phyloP scores from a whole-genome alignment of 1,284 basidiomycete genomes.

The Trametes polyzona region DNA sequence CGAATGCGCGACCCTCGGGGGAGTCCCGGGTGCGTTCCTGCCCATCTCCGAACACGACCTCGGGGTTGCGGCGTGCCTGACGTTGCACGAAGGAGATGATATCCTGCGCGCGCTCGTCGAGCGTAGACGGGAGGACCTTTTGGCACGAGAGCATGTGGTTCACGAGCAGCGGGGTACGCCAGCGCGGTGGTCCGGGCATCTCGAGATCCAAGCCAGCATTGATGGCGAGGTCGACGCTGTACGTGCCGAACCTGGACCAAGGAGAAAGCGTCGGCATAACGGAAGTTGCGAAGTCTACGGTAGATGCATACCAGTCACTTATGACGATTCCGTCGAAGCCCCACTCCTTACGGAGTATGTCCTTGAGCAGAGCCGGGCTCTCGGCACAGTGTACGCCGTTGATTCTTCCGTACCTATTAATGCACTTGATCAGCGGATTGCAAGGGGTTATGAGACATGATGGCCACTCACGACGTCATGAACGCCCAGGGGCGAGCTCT shows the following conservation, averaged over 20 bases:
- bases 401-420: constrained; percentile 63
- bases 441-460: background rate
- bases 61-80: constrained; percentile 58
- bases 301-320: constrained; percentile 61
- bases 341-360: constrained; percentile 71
- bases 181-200: constrained; percentile 70
- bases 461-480: constrained; percentile 57
- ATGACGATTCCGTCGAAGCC: constrained; percentile 66
- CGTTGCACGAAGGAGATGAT: constrained; percentile 63
- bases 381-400: constrained; percentile 69
- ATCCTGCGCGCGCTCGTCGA: constrained; percentile 60
- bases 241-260: constrained; percentile 59
- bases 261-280: constrained; percentile 12
- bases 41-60: constrained; percentile 69
- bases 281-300: background rate
- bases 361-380: constrained; percentile 53
- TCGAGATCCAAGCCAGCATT: constrained; percentile 74
- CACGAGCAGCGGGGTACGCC: constrained; percentile 60
- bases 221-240: constrained; percentile 58
- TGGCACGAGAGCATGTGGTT: constrained; percentile 59
- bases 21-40: constrained; percentile 61
- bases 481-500: constrained; percentile 62
- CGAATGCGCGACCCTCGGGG: constrained; percentile 56
- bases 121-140: constrained; percentile 54
- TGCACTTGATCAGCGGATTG: constrained; percentile 10